phyloP scores from a whole-genome alignment of 768 basidiomycete genomes.

The Lactarius quietus region DNA sequence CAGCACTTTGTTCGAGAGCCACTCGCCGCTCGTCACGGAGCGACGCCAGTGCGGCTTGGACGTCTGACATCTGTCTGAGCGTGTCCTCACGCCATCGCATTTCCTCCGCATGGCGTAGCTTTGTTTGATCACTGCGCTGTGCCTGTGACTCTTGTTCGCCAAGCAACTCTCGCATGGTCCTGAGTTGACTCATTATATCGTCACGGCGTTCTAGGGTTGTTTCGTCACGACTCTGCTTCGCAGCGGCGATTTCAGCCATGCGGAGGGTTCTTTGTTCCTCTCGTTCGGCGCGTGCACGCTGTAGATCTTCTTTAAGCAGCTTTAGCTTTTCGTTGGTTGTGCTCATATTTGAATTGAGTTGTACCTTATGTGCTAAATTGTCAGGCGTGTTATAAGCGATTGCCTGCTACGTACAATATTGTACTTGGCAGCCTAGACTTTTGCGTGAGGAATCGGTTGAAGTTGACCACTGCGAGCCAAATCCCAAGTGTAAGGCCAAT shows the following conservation, averaged over 20 bases:
- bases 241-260: background rate
- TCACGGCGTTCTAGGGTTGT: slow-evolving; percentile 15
- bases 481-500: background rate
- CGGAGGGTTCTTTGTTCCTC: slow-evolving; percentile 13
- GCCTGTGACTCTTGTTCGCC: slow-evolving; percentile 8
- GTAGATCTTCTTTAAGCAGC: slow-evolving; percentile 13
- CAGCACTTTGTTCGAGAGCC: slow-evolving; percentile 11
- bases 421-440: slow-evolving; percentile 7
- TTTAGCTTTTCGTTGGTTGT: slow-evolving; percentile 12
- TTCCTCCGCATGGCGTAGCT: slow-evolving; percentile 13
- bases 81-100: slow-evolving; percentile 5
- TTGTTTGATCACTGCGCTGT: slow-evolving; percentile 6
- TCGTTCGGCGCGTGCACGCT: slow-evolving; percentile 15
- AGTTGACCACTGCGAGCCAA: background rate
- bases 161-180: slow-evolving; percentile 9
- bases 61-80: slow-evolving; percentile 13
- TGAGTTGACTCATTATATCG: slow-evolving; percentile 20
- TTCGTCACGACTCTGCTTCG: slow-evolving; percentile 4
- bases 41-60: slow-evolving; percentile 9
- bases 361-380: slow-evolving; percentile 7
- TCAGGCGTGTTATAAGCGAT: background rate
- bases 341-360: slow-evolving; percentile 9
- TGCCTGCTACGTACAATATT: background rate
- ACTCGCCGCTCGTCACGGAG: slow-evolving; percentile 13
- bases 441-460: background rate